Base-by-base conservation (phyloP, 495 filamentous ascomycete genomes). In the Penicillium macrosclerotiorum region DNA sequence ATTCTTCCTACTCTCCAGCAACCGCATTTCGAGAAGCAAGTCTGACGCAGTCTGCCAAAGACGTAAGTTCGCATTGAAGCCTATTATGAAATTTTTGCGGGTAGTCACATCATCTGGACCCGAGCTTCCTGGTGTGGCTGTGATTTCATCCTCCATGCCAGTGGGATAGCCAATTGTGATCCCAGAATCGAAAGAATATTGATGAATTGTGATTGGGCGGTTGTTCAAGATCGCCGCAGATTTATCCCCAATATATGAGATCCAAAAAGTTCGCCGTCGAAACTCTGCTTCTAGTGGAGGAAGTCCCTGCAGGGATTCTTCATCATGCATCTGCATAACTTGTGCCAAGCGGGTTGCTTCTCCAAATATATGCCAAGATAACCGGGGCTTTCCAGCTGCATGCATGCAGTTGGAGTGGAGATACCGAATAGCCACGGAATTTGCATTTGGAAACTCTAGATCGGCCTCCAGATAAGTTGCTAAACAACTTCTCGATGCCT, bases 381-480 rank as follows among this genome's bases (percentile, higher is more conserved):
- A 47, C 43, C 52, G 40, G 18, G 59, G 54, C 25, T 62, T 62
- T 26, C 60, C 60, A 13, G 54, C 51, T 5, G 58, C 55, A 42
- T 62, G 60, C 40, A 59, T 44, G 42, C 59, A 64, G 37, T 62
- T 60, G 33, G 60, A 64, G 38, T 64, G 60, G 14, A 62, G 55
- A 26, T 64, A 62, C 11, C 60, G 58, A 34, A 62, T 54, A 11
- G 47, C 54, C 20, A 64, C 49, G 0, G 60, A 64, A 32, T 54
- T 62, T 14, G 59, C 49, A 39, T 55, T 57, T 18, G 59, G 53
- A 20, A 45, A 44, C 33, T 64, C 60, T 11, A 64, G 49, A 46
- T 64, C 60, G 13, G 51, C 45, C 27, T 64, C 60, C n/a, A 59
- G 45, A 17, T 59, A 59, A 11, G 41, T 47, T 3, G 18, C 25